Conservation (phyloP, 2,329 filamentous ascomycete species). For the Acrodontium crateriforme region DNA sequence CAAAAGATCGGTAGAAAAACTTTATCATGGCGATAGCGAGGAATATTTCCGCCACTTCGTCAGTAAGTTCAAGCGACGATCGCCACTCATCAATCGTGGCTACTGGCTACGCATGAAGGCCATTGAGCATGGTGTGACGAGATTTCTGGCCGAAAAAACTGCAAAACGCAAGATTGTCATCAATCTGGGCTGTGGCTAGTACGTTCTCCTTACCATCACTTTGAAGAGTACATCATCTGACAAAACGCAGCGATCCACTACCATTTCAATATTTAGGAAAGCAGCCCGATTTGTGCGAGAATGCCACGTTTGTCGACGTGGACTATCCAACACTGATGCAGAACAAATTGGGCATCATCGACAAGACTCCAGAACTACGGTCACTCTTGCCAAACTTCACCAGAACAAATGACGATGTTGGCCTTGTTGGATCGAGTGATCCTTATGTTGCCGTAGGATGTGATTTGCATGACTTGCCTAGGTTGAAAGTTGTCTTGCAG, state of each 20-base stretch:
- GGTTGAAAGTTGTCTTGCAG: slow-evolving; percentile 46
- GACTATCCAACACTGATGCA: slow-evolving; percentile 71
- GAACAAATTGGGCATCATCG: slow-evolving; percentile 57
- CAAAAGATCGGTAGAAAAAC: slow-evolving; percentile 79
- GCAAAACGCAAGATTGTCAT: slow-evolving; percentile 57
- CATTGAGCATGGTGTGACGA: slow-evolving; percentile 58
- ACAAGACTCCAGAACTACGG: slow-evolving; percentile 46
- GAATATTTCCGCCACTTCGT: slow-evolving; percentile 86
- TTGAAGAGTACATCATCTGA: slow-evolving; percentile 4
- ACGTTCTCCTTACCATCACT: slow-evolving; percentile 16
- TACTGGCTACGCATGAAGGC: slow-evolving; percentile 79
- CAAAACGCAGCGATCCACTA: slow-evolving; percentile 56
- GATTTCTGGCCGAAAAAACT: slow-evolving; percentile 51
- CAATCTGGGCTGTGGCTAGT: slow-evolving; percentile 86
- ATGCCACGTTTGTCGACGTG: slow-evolving; percentile 64
- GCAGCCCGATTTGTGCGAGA: slow-evolving; percentile 44
- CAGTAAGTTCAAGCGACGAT: slow-evolving; percentile 63
- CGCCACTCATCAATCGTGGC: slow-evolving; percentile 81
- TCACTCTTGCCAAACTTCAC: slow-evolving; percentile 29
- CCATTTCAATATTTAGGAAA: slow-evolving; percentile 69
- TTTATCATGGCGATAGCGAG: slow-evolving; percentile 64
- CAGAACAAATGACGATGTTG: slow-evolving; percentile 23
- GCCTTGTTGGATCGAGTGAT: slow-evolving; percentile 49
- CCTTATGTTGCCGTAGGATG: slow-evolving; percentile 70
- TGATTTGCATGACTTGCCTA: slow-evolving; percentile 55